Percentiles rank a stretch among this genome's conserved stretches.
These are phyloP conservation scores for Trichoderma arundinaceum DNA, from an alignment of 2,329 filamentous ascomycete genomes.

Conservation along the genomic window DNA sequence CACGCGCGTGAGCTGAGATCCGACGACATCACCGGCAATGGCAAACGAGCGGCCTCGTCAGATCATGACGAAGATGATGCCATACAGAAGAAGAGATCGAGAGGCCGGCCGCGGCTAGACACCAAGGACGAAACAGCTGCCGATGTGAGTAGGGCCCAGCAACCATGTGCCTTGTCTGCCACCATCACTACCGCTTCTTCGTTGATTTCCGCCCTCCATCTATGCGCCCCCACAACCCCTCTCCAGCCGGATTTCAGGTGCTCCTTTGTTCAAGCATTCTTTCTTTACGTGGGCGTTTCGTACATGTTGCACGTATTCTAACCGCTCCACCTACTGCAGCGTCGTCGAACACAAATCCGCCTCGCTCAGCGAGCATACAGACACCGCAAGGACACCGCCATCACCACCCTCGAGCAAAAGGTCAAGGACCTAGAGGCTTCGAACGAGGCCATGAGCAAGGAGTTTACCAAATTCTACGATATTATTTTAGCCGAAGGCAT, in stretches of 20 bases:
- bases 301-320: constrained; percentile 31
- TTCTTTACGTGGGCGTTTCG: neutral
- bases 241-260: too few relatives aligned
- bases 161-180: neutral
- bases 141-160: constrained; percentile 64
- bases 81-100: constrained; percentile 62
- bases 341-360: constrained; percentile 84
- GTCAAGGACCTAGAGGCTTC: constrained; percentile 71
- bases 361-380: constrained; percentile 86
- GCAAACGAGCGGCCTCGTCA: constrained; percentile 37
- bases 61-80: constrained; percentile 47
- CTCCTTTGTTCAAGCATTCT: too few relatives aligned
- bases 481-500: constrained; percentile 63
- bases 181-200: neutral
- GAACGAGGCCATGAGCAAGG: constrained; percentile 75
- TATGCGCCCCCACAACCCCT: too few relatives aligned
- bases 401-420: constrained; percentile 72
- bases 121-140: constrained; percentile 77
- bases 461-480: constrained; percentile 71
- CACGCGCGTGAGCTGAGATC: neutral
- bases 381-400: constrained; percentile 81
- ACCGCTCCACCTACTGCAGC: constrained; percentile 51
- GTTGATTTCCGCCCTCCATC: too few relatives aligned
- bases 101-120: constrained; percentile 77
- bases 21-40: neutral